phyloP scores from a whole-genome alignment of 2,329 filamentous ascomycete genomes.

The Neonectria sp. region DNA sequence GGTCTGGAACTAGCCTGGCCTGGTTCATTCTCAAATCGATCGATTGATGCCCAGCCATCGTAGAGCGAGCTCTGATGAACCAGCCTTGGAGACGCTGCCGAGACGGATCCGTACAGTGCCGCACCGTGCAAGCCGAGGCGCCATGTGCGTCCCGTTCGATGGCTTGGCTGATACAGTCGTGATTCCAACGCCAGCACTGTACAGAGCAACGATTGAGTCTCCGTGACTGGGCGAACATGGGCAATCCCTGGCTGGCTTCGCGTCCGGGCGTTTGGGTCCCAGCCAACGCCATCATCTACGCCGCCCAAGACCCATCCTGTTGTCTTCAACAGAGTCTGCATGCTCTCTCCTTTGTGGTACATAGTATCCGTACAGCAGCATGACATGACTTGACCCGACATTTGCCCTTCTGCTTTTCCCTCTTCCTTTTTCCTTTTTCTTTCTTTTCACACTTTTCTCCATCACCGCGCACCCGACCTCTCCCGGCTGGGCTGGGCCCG shows the following conservation, averaged over 20 bases:
- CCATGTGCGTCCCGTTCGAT: neutral
- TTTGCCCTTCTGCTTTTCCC: slow-evolving; percentile 18
- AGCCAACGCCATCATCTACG: neutral
- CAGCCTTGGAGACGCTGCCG: slow-evolving; percentile 16
- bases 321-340: neutral
- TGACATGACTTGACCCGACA: slow-evolving; percentile 3
- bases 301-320: slow-evolving; percentile 9
- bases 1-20: neutral
- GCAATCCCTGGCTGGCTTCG: slow-evolving; percentile 17
- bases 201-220: neutral
- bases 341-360: neutral
- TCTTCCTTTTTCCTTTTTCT: slow-evolving; percentile 2
- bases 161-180: neutral
- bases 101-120: slow-evolving; percentile 10
- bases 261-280: slow-evolving; percentile 15
- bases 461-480: too few species aligned
- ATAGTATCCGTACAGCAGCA: neutral
- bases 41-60: slow-evolving; percentile 8
- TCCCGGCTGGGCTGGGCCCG: neutral
- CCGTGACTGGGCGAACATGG: slow-evolving; percentile 14
- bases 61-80: neutral
- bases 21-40: neutral
- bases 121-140: slow-evolving; percentile 1
- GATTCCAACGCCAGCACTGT: slow-evolving; percentile 12
- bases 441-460: too few species aligned